Conservation (phyloP, 768 basidiomycete species). For the Lepiota brunneoincarnata region DNA sequence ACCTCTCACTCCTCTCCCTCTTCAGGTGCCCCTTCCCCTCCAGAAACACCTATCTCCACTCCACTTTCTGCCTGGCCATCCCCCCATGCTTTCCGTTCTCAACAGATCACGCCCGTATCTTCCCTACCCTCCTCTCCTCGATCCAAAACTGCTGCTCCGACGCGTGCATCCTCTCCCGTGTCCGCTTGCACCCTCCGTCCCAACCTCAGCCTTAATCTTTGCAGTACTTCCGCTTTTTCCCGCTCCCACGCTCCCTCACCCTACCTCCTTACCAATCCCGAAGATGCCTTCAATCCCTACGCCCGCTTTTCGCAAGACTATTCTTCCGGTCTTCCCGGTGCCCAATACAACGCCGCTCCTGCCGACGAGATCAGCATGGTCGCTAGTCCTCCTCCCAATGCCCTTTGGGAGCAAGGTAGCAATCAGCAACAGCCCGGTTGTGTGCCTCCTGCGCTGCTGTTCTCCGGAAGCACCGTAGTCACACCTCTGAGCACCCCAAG, state of each 20-base stretch:
- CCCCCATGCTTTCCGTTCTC: slow-evolving; percentile 26
- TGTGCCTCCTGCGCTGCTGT: slow-evolving; percentile 66
- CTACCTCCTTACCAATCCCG: slow-evolving; percentile 25
- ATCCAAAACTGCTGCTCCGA: slow-evolving; percentile 36
- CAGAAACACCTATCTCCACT: slow-evolving; percentile 53
- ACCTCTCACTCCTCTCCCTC: slow-evolving; percentile 37
- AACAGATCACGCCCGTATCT: slow-evolving; percentile 34
- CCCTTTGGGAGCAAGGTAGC: slow-evolving; percentile 9
- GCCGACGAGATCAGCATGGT: slow-evolving; percentile 34
- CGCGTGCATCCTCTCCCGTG: slow-evolving; percentile 29
- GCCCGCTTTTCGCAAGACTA: slow-evolving; percentile 64
- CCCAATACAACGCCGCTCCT: slow-evolving; percentile 38
- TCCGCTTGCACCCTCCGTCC: slow-evolving; percentile 17
- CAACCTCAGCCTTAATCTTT: slow-evolving; percentile 20
- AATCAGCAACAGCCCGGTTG: slow-evolving; percentile 35
- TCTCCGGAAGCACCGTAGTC: slow-evolving; percentile 34
- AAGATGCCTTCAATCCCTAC: slow-evolving; percentile 68
- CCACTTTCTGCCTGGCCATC: slow-evolving; percentile 41
- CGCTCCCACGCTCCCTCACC: slow-evolving; percentile 17
- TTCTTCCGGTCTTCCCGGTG: slow-evolving; percentile 59
- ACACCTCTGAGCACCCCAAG: slow-evolving; percentile 48
- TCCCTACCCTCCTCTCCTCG: slow-evolving; percentile 49
- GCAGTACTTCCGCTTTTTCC: slow-evolving; percentile 20
- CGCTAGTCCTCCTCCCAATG: slow-evolving; percentile 3
- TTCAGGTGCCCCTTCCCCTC: slow-evolving; percentile 40